Base-by-base conservation (phyloP, 1,139 yeast species). In the Suhomyces guaymorum region DNA sequence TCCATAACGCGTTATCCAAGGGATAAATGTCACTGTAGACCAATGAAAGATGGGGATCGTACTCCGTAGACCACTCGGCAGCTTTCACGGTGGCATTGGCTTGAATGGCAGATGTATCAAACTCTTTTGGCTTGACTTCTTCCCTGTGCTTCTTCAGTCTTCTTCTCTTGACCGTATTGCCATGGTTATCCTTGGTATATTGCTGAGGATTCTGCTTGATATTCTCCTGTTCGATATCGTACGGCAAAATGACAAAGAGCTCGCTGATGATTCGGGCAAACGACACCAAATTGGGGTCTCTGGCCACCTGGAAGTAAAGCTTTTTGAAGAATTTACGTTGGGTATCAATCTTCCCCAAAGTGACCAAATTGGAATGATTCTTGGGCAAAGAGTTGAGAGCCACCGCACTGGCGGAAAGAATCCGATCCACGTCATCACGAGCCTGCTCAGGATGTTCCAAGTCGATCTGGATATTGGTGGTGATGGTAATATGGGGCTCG, bases 401-500 rank as follows among this genome's bases (percentile, higher is more conserved):
- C 10, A 82, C 85, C 6, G 73, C 69, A 30, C 88, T 78, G 14
- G 85, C 75, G 9, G 80, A 78, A 19, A 86, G 66, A 2, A 86
- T 75, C 21, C 72, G 66, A 42, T 75, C 78, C 2, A 82, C 85
- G 38, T 78, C 82, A 19, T 70, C 75, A 22, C 70, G 69, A 10
- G 73, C 67, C 28, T 68, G 61, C 9, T 46, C 56, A 15, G 61
- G 48, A 35, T 70, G 61, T 5, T 57, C 58, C 41, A 64, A 46
- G 38, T 65, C 61, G 25, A 80, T 63, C 3, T 59, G 61, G 22
- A 85, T 64, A 40, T 78, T 73, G 18, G 88, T 73, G 2, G 90
- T 78, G 23, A 86, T 70, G 2, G 95, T 86, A 26, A 86, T 71
- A 54, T 86, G 95, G 4, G 95, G 95, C 40, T 78, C 85, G 47